Evolutionary conservation across 2,329 filamentous ascomycete genomes (phyloP).

Genomic region (Calonectria montana): DNA sequence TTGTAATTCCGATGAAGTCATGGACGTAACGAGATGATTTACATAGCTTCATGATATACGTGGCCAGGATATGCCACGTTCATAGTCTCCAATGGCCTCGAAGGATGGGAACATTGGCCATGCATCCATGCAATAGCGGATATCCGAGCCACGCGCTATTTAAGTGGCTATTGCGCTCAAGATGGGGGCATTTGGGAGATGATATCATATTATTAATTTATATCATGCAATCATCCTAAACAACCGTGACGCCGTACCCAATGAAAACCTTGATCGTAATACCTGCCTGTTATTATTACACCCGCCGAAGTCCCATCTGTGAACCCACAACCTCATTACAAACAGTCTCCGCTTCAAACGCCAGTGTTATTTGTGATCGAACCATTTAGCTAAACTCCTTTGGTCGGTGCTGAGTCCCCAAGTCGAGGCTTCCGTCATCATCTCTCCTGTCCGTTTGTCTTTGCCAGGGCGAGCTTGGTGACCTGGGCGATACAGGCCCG

Average conservation of each 20-base stretch:
- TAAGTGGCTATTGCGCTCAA: background rate
- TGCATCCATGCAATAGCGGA: background rate
- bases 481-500: slow-evolving; percentile 41
- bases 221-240: slow-evolving; percentile 4
- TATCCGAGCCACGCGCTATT: background rate
- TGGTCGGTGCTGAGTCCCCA: slow-evolving; percentile 46
- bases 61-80: background rate
- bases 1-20: background rate
- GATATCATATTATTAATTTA: background rate
- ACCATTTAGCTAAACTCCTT: slow-evolving; percentile 46
- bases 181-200: background rate
- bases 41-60: background rate
- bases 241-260: background rate
- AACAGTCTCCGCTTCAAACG: slow-evolving; percentile 28
- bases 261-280: background rate
- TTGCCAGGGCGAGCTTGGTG: slow-evolving; percentile 42
- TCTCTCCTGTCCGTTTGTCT: slow-evolving; percentile 30
- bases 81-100: background rate
- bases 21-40: background rate
- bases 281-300: background rate
- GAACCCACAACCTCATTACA: slow-evolving; percentile 1
- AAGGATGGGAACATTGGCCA: background rate
- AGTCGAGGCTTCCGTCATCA: slow-evolving; percentile 46
- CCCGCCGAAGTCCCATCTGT: background rate
- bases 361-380: slow-evolving; percentile 19